These are phyloP conservation scores for Oryza meyeriana DNA, from an alignment of 176 grass and related monocot species.

Conservation along the genomic window DNA sequence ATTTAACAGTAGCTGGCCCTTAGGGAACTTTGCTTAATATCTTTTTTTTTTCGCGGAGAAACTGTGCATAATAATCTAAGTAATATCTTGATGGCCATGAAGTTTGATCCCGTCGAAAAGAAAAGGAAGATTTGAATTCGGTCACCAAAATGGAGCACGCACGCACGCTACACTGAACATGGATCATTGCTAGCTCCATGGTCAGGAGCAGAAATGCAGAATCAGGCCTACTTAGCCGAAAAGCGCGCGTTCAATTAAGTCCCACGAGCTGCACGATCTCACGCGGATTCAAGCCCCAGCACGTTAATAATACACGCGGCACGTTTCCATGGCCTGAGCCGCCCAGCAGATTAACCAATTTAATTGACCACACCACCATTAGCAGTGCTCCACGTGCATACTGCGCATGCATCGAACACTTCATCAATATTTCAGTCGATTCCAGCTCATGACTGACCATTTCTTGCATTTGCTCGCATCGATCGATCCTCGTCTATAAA, in stretches of 20 bases:
- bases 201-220: background rate
- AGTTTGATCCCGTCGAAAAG: background rate
- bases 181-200: too few species aligned
- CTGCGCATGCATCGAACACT: background rate
- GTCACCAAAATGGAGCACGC: background rate
- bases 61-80: too few species aligned
- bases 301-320: background rate
- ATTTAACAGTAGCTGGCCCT: too few species aligned
- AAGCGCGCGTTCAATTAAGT: background rate
- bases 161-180: background rate
- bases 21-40: too few species aligned
- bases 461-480: background rate
- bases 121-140: background rate
- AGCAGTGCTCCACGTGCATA: background rate
- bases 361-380: background rate
- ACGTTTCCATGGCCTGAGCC: background rate
- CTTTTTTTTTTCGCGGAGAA: too few species aligned
- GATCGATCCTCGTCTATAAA: conserved; percentile 12
- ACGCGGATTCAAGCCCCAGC: too few species aligned
- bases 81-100: too few species aligned
- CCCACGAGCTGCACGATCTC: too few species aligned
- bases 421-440: background rate
- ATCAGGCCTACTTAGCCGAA: background rate
- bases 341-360: background rate
- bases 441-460: background rate